Conservation (phyloP, 257 asterid species). For the Przewalskia tangutica region DNA sequence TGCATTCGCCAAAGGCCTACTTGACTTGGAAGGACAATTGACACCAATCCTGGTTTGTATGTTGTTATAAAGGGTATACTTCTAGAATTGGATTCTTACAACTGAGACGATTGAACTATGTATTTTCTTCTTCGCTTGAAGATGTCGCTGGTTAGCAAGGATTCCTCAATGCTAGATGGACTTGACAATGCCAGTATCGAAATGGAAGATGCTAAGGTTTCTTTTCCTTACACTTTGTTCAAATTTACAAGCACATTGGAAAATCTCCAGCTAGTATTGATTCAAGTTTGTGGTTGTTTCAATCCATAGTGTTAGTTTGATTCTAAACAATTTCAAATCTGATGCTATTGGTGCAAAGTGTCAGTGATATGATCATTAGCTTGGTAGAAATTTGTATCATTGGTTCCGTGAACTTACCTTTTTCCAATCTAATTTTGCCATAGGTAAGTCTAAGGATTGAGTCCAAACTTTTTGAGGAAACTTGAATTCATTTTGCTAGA, state of each 20-base stretch:
- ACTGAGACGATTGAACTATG: neutral
- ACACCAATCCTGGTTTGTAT: constrained; percentile 90
- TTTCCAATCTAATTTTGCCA: neutral
- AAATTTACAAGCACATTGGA: neutral
- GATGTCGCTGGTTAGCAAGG: constrained; percentile 99
- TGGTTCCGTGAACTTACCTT: neutral
- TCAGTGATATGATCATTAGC: neutral
- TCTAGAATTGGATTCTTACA: neutral
- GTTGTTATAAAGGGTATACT: constrained; percentile 1
- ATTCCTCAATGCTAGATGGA: constrained; percentile 96
- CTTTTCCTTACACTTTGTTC: constrained; percentile 5
- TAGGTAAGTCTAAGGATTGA: neutral
- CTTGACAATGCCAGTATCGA: constrained; percentile 86
- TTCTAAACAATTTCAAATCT: neutral
- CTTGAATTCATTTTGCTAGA: neutral
- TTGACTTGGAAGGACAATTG: constrained; percentile 93
- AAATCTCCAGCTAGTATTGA: neutral
- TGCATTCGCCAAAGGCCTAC: constrained; percentile 98
- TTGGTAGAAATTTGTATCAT: neutral
- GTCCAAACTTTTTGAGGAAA: neutral
- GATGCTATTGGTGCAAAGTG: neutral
- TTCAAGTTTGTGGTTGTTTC: neutral
- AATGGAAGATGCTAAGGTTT: constrained; percentile 95
- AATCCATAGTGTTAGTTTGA: neutral
- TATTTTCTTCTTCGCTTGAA: constrained; percentile 12